phyloP scores from a whole-genome alignment of 192 early-diverging fungal species.

The Piromyces sp. region DNA sequence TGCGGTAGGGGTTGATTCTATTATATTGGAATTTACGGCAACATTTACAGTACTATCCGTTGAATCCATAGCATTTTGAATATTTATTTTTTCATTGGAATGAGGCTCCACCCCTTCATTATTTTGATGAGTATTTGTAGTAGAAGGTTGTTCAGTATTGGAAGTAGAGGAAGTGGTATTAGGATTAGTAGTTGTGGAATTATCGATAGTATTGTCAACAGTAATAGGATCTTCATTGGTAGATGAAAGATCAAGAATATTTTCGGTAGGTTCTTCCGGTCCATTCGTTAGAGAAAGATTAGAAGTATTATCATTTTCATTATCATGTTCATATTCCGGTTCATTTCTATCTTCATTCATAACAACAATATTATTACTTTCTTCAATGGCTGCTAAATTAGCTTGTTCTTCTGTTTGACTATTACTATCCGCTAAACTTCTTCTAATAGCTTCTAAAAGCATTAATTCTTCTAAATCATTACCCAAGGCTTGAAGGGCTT shows the following conservation, averaged over 20 bases:
- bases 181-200: background rate
- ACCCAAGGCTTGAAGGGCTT: conserved; percentile 18
- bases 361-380: background rate
- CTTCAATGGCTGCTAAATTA: background rate
- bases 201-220: background rate
- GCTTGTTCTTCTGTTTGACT: background rate
- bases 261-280: background rate
- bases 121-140: background rate
- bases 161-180: too few species aligned
- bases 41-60: background rate
- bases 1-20: background rate
- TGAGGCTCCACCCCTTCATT: too few species aligned
- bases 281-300: background rate
- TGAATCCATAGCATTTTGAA: too few species aligned
- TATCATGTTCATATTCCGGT: too few species aligned
- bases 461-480: conserved; percentile 79
- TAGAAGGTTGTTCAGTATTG: too few species aligned
- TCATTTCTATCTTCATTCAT: background rate
- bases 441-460: conserved; percentile 79
- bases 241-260: background rate
- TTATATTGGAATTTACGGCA: background rate
- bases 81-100: background rate
- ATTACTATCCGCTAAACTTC: conserved; percentile 23
- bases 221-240: background rate
- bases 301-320: too few species aligned